These are phyloP conservation scores for Eimeria necatrix DNA, from an alignment of 169 alveolate species.

Conservation along the genomic window DNA sequence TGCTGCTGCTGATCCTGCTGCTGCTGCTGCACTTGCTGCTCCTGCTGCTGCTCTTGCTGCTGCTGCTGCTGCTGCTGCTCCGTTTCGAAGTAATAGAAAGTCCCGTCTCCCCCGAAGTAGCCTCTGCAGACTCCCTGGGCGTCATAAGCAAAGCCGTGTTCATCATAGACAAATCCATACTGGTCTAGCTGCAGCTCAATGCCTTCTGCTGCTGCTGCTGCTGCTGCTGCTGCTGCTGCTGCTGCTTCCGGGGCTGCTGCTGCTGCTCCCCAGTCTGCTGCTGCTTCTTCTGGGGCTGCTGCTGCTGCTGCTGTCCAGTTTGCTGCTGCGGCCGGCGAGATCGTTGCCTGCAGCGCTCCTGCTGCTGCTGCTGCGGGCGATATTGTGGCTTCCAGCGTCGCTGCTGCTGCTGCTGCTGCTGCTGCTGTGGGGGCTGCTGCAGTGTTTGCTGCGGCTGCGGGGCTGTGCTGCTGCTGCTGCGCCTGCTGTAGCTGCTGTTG, in stretches of 20 bases:
- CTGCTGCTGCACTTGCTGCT: conserved; percentile 15
- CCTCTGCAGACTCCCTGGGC: conserved; percentile 56
- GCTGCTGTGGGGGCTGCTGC: neutral
- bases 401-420: conserved; percentile 14
- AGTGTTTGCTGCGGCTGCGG: neutral
- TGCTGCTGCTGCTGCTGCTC: neutral
- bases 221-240: neutral
- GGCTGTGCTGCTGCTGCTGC: neutral
- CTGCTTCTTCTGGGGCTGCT: neutral
- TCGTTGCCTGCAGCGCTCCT: neutral
- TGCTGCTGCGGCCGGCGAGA: neutral
- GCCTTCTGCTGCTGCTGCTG: conserved; percentile 37
- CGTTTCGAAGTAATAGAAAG: conserved; percentile 34
- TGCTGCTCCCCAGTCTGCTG: neutral
- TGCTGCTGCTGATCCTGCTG: neutral
- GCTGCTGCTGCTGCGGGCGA: neutral
- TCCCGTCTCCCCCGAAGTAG: conserved; percentile 38
- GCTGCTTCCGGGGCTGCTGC: neutral
- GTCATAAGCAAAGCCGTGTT: conserved; percentile 69
- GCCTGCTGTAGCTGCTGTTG: neutral
- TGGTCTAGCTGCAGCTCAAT: conserved; percentile 10
- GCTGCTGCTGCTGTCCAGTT: neutral
- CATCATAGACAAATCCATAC: conserved; percentile 55
- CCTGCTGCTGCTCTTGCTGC: conserved; percentile 37
- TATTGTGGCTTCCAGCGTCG: neutral